These are phyloP conservation scores for Quercus wislizeni DNA, from an alignment of 306 rosid genomes.

Conservation along the genomic window DNA sequence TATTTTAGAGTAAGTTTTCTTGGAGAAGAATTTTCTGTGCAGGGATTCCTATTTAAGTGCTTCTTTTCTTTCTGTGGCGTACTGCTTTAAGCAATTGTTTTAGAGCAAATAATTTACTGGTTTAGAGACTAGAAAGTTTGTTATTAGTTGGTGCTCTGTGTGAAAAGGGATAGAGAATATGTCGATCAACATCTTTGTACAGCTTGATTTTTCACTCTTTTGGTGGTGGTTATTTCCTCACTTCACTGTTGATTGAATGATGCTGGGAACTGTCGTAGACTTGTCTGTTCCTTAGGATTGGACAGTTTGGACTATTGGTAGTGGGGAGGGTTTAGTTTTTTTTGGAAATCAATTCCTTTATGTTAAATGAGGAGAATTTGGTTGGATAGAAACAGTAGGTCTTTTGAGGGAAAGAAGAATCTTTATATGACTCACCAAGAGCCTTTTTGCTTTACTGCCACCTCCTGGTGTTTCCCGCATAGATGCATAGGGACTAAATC, in stretches of 20 bases:
- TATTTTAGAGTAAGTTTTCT: background rate
- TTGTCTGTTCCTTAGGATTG: background rate
- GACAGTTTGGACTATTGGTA: background rate
- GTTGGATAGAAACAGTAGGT: background rate
- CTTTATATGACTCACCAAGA: background rate
- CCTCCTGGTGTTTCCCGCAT: no score
- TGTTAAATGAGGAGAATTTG: background rate
- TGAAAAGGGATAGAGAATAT: background rate
- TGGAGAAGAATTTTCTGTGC: background rate
- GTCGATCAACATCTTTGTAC: background rate
- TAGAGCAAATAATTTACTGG: background rate
- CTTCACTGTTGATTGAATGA: background rate
- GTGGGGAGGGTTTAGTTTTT: background rate
- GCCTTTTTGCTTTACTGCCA: no score
- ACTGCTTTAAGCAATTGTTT: background rate
- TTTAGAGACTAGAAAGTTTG: background rate
- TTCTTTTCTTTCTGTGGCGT: background rate
- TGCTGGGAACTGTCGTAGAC: background rate
- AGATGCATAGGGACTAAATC: no score
- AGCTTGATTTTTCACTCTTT: background rate
- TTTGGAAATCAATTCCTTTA: background rate
- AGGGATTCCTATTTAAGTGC: background rate
- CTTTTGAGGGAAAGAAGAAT: background rate
- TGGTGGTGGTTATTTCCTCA: background rate
- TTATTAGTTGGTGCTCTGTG: background rate